phyloP scores from a whole-genome alignment of 345 rosid genomes.

The Hibiscus trionum region DNA sequence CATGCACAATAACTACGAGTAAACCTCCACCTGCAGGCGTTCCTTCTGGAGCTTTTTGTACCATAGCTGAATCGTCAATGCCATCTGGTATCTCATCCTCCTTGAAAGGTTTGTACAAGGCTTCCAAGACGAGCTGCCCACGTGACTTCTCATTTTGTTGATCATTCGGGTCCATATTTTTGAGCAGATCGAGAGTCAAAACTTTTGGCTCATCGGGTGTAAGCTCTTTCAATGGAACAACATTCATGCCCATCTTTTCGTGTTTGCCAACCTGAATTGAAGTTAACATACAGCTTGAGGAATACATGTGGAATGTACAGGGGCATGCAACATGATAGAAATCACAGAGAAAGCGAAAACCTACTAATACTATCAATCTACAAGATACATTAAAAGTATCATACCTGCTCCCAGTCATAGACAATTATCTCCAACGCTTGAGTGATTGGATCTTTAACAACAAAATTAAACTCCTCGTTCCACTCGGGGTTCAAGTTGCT shows the following conservation, averaged over 20 bases:
- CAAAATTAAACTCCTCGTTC: constrained; percentile 81
- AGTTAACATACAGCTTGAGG: background rate
- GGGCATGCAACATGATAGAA: background rate
- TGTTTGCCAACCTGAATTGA: constrained; percentile 66
- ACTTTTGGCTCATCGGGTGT: constrained; percentile 67
- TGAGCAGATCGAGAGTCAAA: constrained; percentile 60
- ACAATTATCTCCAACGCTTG: constrained; percentile 59
- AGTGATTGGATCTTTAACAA: constrained; percentile 69
- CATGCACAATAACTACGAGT: constrained; percentile 78
- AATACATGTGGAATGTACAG: background rate
- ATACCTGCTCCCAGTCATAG: constrained; percentile 95
- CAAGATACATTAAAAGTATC: background rate
- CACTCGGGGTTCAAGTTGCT: constrained; percentile 89
- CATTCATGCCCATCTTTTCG: constrained; percentile 86
- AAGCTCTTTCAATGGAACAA: constrained; percentile 57
- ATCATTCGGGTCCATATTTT: constrained; percentile 70
- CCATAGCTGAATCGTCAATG: constrained; percentile 36
- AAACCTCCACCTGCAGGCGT: constrained; percentile 83
- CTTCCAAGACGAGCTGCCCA: constrained; percentile 64
- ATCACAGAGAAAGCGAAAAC: background rate
- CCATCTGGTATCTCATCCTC: constrained; percentile 44
- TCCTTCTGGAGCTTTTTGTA: constrained; percentile 89
- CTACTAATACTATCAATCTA: background rate
- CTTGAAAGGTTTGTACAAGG: constrained; percentile 63
- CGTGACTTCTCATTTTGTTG: constrained; percentile 64